Evolutionary conservation across 441 rosid species (phyloP).

Genomic region (Hura crepitans): DNA sequence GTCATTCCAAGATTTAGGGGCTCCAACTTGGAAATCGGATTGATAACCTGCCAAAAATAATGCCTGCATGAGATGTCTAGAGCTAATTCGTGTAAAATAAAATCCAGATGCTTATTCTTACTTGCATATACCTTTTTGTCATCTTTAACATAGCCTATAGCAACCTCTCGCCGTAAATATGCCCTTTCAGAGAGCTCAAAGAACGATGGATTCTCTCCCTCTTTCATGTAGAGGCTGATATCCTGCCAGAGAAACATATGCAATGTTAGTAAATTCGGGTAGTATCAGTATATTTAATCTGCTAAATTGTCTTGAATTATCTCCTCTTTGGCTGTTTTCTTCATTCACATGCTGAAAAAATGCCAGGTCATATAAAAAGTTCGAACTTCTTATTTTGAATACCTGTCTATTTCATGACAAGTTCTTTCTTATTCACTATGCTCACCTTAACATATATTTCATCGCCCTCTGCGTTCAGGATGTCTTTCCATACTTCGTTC

Average conservation of each 20-base stretch:
- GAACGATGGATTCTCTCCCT: slow-evolving; percentile 86
- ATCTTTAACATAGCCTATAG: slow-evolving; percentile 79
- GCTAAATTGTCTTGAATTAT: too few relatives aligned
- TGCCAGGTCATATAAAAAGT: background rate
- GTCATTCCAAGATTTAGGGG: slow-evolving; percentile 50
- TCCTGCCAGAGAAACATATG: slow-evolving; percentile 43
- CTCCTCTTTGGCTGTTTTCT: background rate
- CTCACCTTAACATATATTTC: slow-evolving; percentile 89
- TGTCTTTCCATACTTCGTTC: slow-evolving; percentile 94
- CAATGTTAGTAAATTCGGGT: too few relatives aligned
- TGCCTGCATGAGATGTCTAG: slow-evolving; percentile 14
- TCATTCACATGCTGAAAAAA: background rate
- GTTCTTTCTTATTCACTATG: background rate
- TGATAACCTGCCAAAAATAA: slow-evolving; percentile 56
- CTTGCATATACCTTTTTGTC: slow-evolving; percentile 47
- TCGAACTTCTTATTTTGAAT: too few relatives aligned
- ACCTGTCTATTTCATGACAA: background rate
- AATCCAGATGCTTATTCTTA: background rate
- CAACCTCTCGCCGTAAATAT: slow-evolving; percentile 70
- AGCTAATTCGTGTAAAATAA: background rate
- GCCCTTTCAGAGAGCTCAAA: slow-evolving; percentile 80
- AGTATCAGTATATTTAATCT: too few relatives aligned
- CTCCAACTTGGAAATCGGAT: slow-evolving; percentile 66
- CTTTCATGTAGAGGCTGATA: slow-evolving; percentile 67
- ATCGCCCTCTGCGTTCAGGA: slow-evolving; percentile 91